phyloP scores from a whole-genome alignment of 495 filamentous ascomycete genomes.

The Aspergillus kassunensis region DNA sequence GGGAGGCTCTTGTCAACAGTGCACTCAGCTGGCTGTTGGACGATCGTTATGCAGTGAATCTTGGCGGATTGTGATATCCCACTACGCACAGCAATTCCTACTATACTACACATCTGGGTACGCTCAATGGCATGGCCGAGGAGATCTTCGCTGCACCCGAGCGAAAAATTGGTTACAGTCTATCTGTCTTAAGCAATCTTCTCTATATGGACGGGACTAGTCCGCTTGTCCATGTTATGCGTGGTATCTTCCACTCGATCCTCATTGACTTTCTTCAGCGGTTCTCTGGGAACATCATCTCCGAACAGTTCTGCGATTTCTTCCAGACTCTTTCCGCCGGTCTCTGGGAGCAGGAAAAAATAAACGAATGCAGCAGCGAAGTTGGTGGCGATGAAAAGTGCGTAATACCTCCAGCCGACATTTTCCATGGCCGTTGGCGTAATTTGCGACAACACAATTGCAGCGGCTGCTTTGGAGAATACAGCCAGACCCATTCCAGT shows the following conservation, averaged over 20 bases:
- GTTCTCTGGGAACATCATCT: conserved; percentile 11
- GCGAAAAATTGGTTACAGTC: too few species aligned
- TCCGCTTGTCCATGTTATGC: background rate
- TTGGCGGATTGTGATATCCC: background rate
- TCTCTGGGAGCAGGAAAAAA: conserved; percentile 46
- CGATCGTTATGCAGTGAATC: background rate
- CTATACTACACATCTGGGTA: too few species aligned
- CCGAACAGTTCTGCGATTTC: conserved; percentile 49
- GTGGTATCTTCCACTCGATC: background rate
- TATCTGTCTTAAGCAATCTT: background rate
- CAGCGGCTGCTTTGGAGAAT: conserved; percentile 17
- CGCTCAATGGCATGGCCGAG: too few species aligned
- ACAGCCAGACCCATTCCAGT: conserved; percentile 19
- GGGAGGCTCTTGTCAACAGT: conserved; percentile 15
- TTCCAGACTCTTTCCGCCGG: conserved; percentile 39
- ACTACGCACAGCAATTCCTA: too few species aligned
- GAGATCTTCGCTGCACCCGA: too few species aligned
- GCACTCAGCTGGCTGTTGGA: conserved; percentile 18
- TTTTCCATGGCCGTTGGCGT: conserved; percentile 36
- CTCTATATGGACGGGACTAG: conserved; percentile 12
- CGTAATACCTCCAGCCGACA: conserved; percentile 38
- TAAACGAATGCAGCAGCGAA: conserved; percentile 31
- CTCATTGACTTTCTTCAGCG: background rate
- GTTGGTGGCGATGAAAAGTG: conserved; percentile 33
- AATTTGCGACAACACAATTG: conserved; percentile 36